phyloP scores from a whole-genome alignment of 768 basidiomycete genomes.

The Kwoniella mangroviensis region DNA sequence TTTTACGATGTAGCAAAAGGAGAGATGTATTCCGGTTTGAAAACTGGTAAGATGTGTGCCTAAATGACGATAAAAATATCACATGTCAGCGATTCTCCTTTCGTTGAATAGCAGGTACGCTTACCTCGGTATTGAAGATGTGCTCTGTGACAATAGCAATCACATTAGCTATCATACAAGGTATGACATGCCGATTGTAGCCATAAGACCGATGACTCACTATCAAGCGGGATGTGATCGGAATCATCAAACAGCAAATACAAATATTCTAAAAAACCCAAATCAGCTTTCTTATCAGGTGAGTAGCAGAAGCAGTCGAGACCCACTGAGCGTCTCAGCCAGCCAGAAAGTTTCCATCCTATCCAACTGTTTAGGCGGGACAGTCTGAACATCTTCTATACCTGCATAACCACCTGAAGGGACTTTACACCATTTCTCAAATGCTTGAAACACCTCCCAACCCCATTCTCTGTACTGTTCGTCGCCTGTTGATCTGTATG shows the following conservation, averaged over 20 bases:
- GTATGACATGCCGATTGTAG: not conserved
- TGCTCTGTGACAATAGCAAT: conserved; percentile 63
- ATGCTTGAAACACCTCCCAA: conserved; percentile 87
- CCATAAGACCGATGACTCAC: conserved; percentile 62
- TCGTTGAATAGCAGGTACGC: not conserved
- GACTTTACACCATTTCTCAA: conserved; percentile 78
- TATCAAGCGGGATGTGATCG: conserved; percentile 70
- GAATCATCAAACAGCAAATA: conserved; percentile 82
- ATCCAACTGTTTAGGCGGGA: conserved; percentile 73
- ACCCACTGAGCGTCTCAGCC: conserved; percentile 59
- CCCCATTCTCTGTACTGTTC: conserved; percentile 77
- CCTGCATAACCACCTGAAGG: conserved; percentile 82
- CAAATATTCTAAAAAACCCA: conserved; percentile 66
- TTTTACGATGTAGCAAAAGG: conserved; percentile 44
- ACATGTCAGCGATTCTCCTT: not conserved
- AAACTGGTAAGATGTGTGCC: conserved; percentile 76
- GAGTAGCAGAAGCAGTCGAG: not conserved
- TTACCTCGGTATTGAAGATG: conserved; percentile 91
- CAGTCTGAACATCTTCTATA: conserved; percentile 80
- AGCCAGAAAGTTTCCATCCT: conserved; percentile 96
- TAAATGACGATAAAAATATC: conserved; percentile 39
- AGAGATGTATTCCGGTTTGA: conserved; percentile 62
- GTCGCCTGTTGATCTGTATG: conserved; percentile 86
- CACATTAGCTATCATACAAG: conserved; percentile 1
- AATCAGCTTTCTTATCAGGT: not conserved